These are phyloP conservation scores for Malus hybrid DNA, from an alignment of 331 rosid genomes.

Conservation along the genomic window DNA sequence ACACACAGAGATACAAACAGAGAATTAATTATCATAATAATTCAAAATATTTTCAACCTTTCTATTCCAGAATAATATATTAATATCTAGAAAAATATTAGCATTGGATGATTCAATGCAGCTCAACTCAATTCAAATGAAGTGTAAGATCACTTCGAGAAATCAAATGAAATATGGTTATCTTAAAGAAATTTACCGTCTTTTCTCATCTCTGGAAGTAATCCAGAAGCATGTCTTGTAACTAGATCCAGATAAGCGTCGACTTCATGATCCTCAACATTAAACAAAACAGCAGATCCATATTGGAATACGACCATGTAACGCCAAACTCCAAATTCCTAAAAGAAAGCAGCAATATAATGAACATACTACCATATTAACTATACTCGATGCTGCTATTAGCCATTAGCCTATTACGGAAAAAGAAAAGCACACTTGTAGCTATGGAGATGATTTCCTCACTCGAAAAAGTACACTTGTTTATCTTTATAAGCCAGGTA, in stretches of 20 bases:
- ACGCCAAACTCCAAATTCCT: conserved; percentile 46
- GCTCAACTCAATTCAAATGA: not conserved
- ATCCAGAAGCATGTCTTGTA: conserved; percentile 77
- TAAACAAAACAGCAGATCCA: conserved; percentile 91
- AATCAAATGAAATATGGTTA: not conserved
- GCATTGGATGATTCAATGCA: not conserved
- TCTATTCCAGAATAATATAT: not conserved
- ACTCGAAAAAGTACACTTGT: not conserved
- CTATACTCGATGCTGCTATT: not conserved
- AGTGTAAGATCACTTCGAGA: not conserved
- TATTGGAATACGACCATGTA: conserved; percentile 89
- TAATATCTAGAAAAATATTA: not conserved
- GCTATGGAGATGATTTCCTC: not conserved
- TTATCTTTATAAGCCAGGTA: not conserved
- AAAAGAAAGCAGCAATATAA: conserved; percentile 10
- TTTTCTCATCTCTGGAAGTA: conserved; percentile 83
- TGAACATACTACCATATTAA: conserved; percentile 6
- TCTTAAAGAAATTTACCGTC: conserved; percentile 57
- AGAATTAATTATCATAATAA: not conserved
- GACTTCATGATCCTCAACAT: conserved; percentile 84
- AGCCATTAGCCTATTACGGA: not conserved
- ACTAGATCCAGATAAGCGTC: conserved; percentile 59
- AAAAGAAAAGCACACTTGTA: not conserved
- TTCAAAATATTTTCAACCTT: not conserved
- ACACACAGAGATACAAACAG: not conserved